Conservation (phyloP, 805 yeast genomes). For the Yarrowia divulgata region DNA sequence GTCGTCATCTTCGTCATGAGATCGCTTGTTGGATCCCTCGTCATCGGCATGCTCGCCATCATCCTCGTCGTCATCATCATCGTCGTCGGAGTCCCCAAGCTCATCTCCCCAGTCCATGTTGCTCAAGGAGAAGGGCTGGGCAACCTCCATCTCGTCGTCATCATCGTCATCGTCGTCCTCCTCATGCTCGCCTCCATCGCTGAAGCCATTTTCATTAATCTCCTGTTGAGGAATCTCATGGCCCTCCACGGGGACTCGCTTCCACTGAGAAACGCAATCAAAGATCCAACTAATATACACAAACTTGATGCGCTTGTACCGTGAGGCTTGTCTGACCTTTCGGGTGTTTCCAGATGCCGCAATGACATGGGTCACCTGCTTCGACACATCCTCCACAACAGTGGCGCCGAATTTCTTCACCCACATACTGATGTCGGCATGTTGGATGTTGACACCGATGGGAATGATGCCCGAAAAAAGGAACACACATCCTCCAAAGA, state of each 20-base stretch:
- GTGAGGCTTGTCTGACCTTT: slow-evolving; percentile 81
- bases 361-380: slow-evolving; percentile 85
- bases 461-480: slow-evolving; percentile 92
- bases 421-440: slow-evolving; percentile 92
- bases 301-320: slow-evolving; percentile 67
- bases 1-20: slow-evolving; percentile 37
- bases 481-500: slow-evolving; percentile 71
- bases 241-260: slow-evolving; percentile 65
- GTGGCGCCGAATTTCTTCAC: slow-evolving; percentile 89
- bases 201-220: slow-evolving; percentile 47
- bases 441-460: slow-evolving; percentile 70
- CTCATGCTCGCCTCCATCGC: slow-evolving; percentile 45
- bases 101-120: slow-evolving; percentile 39
- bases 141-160: slow-evolving; percentile 27
- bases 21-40: slow-evolving; percentile 40
- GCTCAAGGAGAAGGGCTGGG: slow-evolving; percentile 18
- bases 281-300: slow-evolving; percentile 94
- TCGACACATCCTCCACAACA: slow-evolving; percentile 73
- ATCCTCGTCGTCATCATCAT: slow-evolving; percentile 37
- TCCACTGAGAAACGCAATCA: slow-evolving; percentile 83
- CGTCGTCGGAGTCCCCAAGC: slow-evolving; percentile 28
- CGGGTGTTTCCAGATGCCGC: slow-evolving; percentile 81
- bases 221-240: slow-evolving; percentile 49
- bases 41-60: slow-evolving; percentile 40
- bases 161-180: slow-evolving; percentile 42